Evolutionary conservation across 805 yeast genomes (phyloP).

Genomic region (Zygotorulaspora sp.): DNA sequence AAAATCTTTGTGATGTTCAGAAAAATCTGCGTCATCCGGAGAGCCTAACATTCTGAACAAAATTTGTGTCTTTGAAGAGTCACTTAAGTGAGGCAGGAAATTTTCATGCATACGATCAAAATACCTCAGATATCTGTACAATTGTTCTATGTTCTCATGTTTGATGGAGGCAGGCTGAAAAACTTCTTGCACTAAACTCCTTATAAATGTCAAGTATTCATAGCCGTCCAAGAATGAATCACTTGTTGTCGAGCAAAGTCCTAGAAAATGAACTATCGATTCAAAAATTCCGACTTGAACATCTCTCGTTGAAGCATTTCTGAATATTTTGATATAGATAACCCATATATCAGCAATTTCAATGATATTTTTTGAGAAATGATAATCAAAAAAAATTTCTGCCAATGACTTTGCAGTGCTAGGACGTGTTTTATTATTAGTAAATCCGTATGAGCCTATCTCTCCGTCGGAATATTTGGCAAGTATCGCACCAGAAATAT

Average conservation of each 20-base stretch:
- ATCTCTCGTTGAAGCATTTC: constrained; percentile 21
- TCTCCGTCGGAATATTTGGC: constrained; percentile 25
- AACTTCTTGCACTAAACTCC: constrained; percentile 25
- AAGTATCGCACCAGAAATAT: constrained; percentile 17
- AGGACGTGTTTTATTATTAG: constrained; percentile 28
- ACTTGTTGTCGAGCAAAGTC: constrained; percentile 28
- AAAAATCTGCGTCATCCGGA: too few species aligned
- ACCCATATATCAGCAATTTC: constrained; percentile 20
- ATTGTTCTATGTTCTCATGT: constrained; percentile 16
- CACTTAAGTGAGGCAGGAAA: constrained; percentile 30
- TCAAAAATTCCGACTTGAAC: constrained; percentile 35
- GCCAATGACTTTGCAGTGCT: constrained; percentile 36
- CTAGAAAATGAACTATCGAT: constrained; percentile 36
- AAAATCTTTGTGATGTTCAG: too few species aligned
- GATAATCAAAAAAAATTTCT: constrained; percentile 33
- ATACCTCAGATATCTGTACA: constrained; percentile 24
- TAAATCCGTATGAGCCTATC: constrained; percentile 28
- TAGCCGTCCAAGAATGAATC: constrained; percentile 26
- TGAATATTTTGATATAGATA: constrained; percentile 24
- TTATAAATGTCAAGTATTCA: constrained; percentile 28
- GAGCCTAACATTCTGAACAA: constrained; percentile 26
- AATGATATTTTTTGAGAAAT: constrained; percentile 17
- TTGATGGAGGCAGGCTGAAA: constrained; percentile 25
- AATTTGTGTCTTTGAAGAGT: constrained; percentile 34
- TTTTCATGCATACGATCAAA: constrained; percentile 24